Evolutionary conservation across 2,329 filamentous ascomycete species (phyloP).

Genomic region (Neonectria hederae): DNA sequence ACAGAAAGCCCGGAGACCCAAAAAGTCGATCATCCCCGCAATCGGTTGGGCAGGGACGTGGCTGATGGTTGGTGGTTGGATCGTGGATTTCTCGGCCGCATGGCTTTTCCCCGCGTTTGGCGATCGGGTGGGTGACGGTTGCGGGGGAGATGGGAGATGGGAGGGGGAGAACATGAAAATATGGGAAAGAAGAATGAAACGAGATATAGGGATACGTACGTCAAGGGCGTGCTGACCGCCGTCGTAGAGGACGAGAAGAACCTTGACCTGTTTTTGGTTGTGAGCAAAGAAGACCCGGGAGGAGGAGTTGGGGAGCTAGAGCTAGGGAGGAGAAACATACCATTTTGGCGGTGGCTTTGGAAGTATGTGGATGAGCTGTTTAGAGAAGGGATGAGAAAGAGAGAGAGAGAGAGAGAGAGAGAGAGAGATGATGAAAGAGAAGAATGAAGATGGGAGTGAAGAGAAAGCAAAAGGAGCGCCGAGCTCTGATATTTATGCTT

Average conservation of each 20-base stretch:
- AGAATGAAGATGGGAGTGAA: constrained; percentile 26
- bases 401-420: constrained; percentile 28
- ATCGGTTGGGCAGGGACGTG: constrained; percentile 33
- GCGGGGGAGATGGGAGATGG: constrained; percentile 21
- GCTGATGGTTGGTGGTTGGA: constrained; percentile 35
- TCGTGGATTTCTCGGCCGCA: constrained; percentile 19
- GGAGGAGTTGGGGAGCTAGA: neutral
- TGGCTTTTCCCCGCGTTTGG: constrained; percentile 42
- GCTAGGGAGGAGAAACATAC: constrained; percentile 31
- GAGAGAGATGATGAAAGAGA: constrained; percentile 16
- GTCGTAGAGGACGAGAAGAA: constrained; percentile 94
- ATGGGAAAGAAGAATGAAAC: neutral
- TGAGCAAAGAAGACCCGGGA: constrained; percentile 23
- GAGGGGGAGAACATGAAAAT: constrained; percentile 10
- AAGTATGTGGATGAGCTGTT: neutral
- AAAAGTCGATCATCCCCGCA: constrained; percentile 28
- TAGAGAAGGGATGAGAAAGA: too few relatives aligned
- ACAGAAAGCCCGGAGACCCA: neutral
- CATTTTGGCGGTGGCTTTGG: constrained; percentile 39
- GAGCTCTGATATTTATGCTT: constrained; percentile 42
- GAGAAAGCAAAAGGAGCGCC: constrained; percentile 27
- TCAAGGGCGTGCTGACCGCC: constrained; percentile 88
- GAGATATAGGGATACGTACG: constrained; percentile 59
- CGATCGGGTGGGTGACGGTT: constrained; percentile 34
- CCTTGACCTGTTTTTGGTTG: constrained; percentile 77